These are phyloP conservation scores for Sporothrix euskadiensis DNA, from an alignment of 2,329 filamentous ascomycete genomes.

Conservation along the genomic window DNA sequence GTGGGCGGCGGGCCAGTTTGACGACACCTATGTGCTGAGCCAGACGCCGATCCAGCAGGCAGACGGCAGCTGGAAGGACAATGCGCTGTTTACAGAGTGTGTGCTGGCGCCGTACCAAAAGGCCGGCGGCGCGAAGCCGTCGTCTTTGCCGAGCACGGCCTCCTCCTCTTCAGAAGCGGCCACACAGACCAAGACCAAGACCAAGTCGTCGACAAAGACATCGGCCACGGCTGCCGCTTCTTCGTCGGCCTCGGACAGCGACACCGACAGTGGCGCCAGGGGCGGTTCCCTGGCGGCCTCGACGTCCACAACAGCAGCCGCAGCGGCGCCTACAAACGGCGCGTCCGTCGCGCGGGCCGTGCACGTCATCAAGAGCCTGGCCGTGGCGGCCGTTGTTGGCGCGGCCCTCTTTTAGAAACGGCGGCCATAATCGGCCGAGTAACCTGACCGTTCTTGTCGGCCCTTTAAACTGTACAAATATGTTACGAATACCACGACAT, in stretches of 20 bases:
- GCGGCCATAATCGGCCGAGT: no score
- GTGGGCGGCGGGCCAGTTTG: constrained; percentile 39
- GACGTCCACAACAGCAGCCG: not conserved
- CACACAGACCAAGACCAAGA: constrained; percentile 7
- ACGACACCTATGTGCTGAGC: constrained; percentile 35
- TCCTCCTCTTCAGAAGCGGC: constrained; percentile 10
- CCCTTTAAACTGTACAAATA: not conserved
- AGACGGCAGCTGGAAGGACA: constrained; percentile 31
- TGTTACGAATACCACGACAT: constrained; percentile 10
- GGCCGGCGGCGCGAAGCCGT: not conserved
- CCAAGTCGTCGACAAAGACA: not conserved
- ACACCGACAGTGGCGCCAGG: not conserved
- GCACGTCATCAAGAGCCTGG: constrained; percentile 9
- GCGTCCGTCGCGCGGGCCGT: not conserved
- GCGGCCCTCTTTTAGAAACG: constrained; percentile 9
- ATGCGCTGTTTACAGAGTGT: constrained; percentile 31
- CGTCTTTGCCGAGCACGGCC: not conserved
- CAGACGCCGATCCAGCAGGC: constrained; percentile 34
- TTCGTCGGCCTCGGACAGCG: constrained; percentile 1
- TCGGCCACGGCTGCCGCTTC: not conserved
- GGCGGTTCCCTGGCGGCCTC: not conserved
- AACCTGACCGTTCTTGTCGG: no score
- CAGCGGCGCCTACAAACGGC: not conserved
- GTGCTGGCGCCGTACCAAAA: constrained; percentile 30
- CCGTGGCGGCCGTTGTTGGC: constrained; percentile 11